Evolutionary conservation across 352 stramenopile genomes (phyloP), one percentile per base, ranked within the genome.

Genomic region (Phytophthora palmivora): DNA sequence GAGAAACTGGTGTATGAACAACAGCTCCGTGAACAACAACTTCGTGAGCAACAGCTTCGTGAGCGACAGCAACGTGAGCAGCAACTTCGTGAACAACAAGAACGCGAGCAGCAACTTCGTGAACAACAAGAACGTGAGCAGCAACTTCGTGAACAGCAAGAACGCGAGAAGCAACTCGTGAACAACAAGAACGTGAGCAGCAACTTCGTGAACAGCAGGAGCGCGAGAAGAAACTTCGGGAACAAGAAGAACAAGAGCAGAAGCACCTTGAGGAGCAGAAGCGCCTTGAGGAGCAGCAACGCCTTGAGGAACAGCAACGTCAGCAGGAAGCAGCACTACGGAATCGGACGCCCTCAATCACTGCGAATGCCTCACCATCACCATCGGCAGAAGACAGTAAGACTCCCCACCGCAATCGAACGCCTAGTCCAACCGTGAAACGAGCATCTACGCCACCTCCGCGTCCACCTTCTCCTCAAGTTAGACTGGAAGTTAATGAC

Each of bases 281-380:
- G n/a, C n/a, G n/a, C n/a, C n/a, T n/a, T n/a, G n/a, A n/a, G n/a
- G n/a, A n/a, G n/a, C n/a, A 61, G 22, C 30, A 66, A 19, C 36
- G 38, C 32, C 44, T 47, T 11, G 47, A 71, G 15, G 32, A 64
- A 18, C 32, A 52, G 21, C 30, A 34, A n/a, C 62, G 21, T 11
- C 52, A 74, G 37, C 49, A 77, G 6, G 66, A 74, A 39, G 10
- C 15, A 18, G 50, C 39, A 11, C 36, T 30, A 18, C 39, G 61
- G 43, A 69, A 67, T 15, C 48, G 66, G 16, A 79, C 73, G 6
- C 56, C 74, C 24, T 82, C 76, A 1, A 53, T 84, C 18, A 73
- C 60, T 9, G 59, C 74, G 16, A 76, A 83, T 39, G 56, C 65
- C 0, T 65, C 56, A 10, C 37, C 68, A 18, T 43, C 42, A 10